Base-by-base conservation (phyloP, 768 basidiomycete species). In the Boletus bicolor region DNA sequence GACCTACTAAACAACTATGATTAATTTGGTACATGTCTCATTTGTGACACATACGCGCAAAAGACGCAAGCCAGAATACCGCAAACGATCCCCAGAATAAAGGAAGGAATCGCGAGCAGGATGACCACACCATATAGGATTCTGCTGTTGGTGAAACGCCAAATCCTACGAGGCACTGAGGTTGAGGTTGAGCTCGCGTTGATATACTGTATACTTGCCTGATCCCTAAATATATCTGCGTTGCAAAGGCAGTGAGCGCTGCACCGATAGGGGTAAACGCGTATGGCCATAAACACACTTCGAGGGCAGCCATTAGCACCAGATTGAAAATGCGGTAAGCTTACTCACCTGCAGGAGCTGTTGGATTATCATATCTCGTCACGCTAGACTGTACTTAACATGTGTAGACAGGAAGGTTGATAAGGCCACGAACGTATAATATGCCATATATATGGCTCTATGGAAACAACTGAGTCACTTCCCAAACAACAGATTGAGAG, bases 251-350 rank as follows among this genome's bases (percentile, higher is more conserved):
- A 17, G 78, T 75, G 7, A 79, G 62, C 1, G 78, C 68, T 7
- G 75, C 80, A 6, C 75, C 77, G 21, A 75, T 66, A 5, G 81
- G 77, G 0, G 79, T 82, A 54, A 83, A 77, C 2, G 76, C 74
- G 44, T 79, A 78, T 5, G 76, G 77, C 80, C 81, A 82, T 21
- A 65, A 65, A 47, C 75, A 73, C 39, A 63, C 78, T 79, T 59
- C 3, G 4, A 47, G 56, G 26, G 26, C 1, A 4, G 35, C 6
- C 12, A 14, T 60, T n/a, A 55, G 38, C 10, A 45, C 7, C 4
- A 14, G 48, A 34, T 14, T 3, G 4, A 35, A 42, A 17, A 5
- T 12, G 0, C 11, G 8, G 7, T 2, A 53, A 3, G 5, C 7
- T 12, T 11, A 34, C 58, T 0, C 11, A 57, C 64, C 17, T 26